Conservation (phyloP, 2,329 filamentous ascomycete genomes). For the Aspergillus fischeri region DNA sequence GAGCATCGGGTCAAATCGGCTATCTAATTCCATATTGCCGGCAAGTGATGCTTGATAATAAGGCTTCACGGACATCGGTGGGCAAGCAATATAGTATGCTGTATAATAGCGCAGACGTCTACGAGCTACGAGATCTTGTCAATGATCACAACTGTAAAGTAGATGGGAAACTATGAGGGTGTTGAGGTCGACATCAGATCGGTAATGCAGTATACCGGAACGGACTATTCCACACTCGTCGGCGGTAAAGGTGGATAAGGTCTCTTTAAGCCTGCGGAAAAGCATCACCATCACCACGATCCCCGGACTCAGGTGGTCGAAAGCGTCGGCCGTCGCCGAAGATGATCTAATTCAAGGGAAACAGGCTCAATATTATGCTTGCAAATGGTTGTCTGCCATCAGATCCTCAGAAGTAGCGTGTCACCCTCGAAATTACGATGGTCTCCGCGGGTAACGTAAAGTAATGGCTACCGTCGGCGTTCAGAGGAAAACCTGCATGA, state of each 20-base stretch:
- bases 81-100: neutral
- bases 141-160: neutral
- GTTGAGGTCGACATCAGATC: neutral
- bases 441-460: neutral
- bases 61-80: neutral
- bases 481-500: neutral
- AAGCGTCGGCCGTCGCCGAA: neutral
- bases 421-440: neutral
- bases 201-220: neutral
- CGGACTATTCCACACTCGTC: constrained; percentile 1
- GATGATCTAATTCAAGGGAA: neutral
- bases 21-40: constrained; percentile 10
- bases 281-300: neutral
- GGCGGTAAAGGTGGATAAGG: constrained; percentile 9
- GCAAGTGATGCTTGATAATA: neutral
- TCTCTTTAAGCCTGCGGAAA: neutral
- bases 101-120: neutral
- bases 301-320: neutral
- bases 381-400: neutral
- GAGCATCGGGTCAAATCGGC: constrained; percentile 15
- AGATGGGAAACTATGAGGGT: neutral
- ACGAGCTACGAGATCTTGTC: neutral
- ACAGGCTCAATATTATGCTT: neutral
- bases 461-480: constrained; percentile 8
- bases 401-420: neutral